Base-by-base conservation (phyloP, 2,329 filamentous ascomycete genomes). In the Sporothrix globosa region DNA sequence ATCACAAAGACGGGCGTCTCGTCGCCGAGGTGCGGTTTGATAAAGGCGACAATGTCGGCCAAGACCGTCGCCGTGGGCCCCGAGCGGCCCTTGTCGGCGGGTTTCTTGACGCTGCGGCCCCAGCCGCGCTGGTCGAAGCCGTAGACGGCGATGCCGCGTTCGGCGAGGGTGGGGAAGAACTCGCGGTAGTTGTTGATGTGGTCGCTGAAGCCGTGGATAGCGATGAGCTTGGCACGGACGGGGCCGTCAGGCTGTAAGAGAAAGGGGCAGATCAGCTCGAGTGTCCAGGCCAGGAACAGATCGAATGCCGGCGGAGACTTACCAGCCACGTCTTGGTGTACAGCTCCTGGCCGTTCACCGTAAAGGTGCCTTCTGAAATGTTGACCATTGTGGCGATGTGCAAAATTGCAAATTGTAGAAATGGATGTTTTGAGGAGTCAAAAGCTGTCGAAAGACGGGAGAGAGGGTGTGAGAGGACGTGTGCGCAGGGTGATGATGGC, bases 191-290 rank as follows among this genome's bases (percentile, higher is more conserved):
- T 87, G 80, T 91, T 89, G 79, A 91, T 83, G 80, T 96, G 92
- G 80, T 97, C 94, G 79, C 89, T 93, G 84, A 94, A 97, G 76
- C 94, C 94, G 81, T 97, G 94, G 73, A 97, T 82, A 80, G 96
- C 91, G 76, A 96, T 84, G 66, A 97, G 79, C 74, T 91, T 91
- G 48, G 93, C 93, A 76, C 86, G 87, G 69, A 86, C 80, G 14
- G 84, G 80, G 17, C 82, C 84, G 39, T 84, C 79, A 41, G 88
- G 87, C 89, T 89, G 74, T 19, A 24, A n/a, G 10, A 39, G 27
- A 30, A 14, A 24, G 39, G 24, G 10, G 27, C 13, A 7, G 14
- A 39, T 63, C 39, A 63, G 58, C 11, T 34, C 52, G 1, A 54
- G 41, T n/a, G 17, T 21, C 19, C 19, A 21, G 19, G 19, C 48